A percentile compares a stretch with the other conserved stretches of the same genome.
These are phyloP conservation scores for Cercospora brassicicola DNA, from an alignment of 2,329 filamentous ascomycete species.

Conservation along the genomic window DNA sequence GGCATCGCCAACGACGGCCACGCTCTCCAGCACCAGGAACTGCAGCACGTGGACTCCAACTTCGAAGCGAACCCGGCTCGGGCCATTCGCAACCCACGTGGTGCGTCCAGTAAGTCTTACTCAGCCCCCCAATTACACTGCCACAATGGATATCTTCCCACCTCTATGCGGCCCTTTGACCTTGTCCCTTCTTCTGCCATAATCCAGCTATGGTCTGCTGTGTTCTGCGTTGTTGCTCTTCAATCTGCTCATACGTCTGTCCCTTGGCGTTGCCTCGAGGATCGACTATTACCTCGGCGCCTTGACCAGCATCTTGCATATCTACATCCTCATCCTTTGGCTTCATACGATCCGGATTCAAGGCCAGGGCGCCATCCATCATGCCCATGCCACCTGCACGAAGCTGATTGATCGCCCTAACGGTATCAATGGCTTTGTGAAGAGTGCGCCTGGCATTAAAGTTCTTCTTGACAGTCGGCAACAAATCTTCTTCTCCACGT, in stretches of 20 bases:
- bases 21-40: background rate
- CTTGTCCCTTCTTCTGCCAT: conserved; percentile 45
- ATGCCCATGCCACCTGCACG: conserved; percentile 59
- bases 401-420: conserved; percentile 67
- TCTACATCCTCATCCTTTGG: conserved; percentile 35
- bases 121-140: background rate
- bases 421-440: conserved; percentile 68
- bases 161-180: conserved; percentile 16
- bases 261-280: conserved; percentile 60
- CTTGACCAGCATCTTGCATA: conserved; percentile 44
- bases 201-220: conserved; percentile 59
- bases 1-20: background rate
- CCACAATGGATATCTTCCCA: background rate
- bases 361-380: conserved; percentile 61
- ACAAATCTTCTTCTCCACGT: conserved; percentile 54
- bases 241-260: conserved; percentile 63
- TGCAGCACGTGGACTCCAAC: background rate
- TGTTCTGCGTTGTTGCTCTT: conserved; percentile 60
- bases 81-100: background rate
- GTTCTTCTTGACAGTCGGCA: conserved; percentile 69
- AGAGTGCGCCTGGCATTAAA: conserved; percentile 66
- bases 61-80: background rate
- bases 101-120: background rate
- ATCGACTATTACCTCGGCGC: conserved; percentile 50
- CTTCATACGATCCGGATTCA: conserved; percentile 50